phyloP scores from a whole-genome alignment of 2,329 filamentous ascomycete species.

The Claviceps humidiphila region DNA sequence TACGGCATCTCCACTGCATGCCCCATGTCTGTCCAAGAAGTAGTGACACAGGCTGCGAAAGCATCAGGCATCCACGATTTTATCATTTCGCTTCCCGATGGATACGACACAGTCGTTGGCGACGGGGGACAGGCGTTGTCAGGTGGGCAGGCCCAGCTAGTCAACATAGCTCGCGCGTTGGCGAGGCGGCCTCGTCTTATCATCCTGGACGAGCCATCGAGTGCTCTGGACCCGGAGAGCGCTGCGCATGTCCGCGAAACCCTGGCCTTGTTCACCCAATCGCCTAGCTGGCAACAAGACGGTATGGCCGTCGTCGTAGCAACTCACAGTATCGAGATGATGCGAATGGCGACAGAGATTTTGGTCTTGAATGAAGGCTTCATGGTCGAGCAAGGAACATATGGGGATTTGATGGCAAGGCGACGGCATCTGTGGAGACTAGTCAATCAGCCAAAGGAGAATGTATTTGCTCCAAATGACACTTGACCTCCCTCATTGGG shows the following conservation, averaged over 20 bases:
- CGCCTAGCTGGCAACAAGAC: slow-evolving; percentile 4
- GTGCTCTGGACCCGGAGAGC: slow-evolving; percentile 59
- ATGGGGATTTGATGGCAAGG: slow-evolving; percentile 40
- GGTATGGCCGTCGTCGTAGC: slow-evolving; percentile 63
- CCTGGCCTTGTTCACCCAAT: slow-evolving; percentile 38
- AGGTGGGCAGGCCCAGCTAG: slow-evolving; percentile 69
- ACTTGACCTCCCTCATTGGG: neutral
- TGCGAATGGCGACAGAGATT: slow-evolving; percentile 62
- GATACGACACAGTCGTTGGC: slow-evolving; percentile 54
- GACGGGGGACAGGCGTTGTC: slow-evolving; percentile 63
- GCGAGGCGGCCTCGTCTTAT: slow-evolving; percentile 58
- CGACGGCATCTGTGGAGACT: slow-evolving; percentile 35
- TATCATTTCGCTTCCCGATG: slow-evolving; percentile 51
- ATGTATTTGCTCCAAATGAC: neutral
- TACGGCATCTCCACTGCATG: slow-evolving; percentile 56
- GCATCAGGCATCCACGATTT: slow-evolving; percentile 63
- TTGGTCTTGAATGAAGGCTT: slow-evolving; percentile 57
- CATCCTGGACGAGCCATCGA: slow-evolving; percentile 79
- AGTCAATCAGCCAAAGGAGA: slow-evolving; percentile 15
- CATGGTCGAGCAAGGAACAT: slow-evolving; percentile 55
- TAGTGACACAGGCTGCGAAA: slow-evolving; percentile 38
- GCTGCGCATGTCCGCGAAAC: slow-evolving; percentile 51
- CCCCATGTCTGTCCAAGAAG: slow-evolving; percentile 28
- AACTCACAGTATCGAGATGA: slow-evolving; percentile 77
- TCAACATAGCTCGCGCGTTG: slow-evolving; percentile 71